Evolutionary conservation across 2,329 filamentous ascomycete species (phyloP).

Genomic region (Cytospora piceae): DNA sequence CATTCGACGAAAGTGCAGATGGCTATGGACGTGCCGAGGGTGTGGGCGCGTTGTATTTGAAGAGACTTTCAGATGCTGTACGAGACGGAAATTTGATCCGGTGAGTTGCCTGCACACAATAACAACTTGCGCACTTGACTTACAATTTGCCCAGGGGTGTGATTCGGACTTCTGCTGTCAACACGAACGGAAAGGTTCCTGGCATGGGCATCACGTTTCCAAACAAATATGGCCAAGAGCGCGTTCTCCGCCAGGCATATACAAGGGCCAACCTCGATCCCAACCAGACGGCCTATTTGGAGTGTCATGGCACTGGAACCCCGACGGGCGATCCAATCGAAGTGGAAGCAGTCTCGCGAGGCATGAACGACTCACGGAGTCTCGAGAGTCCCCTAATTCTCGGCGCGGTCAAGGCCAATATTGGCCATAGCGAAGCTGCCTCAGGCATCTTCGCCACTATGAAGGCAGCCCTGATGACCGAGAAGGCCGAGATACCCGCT

Average conservation of each 20-base stretch:
- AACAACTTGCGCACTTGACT: too few species aligned
- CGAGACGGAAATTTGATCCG: constrained; percentile 50
- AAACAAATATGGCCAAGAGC: constrained; percentile 35
- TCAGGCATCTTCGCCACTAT: constrained; percentile 32
- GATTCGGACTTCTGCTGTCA: constrained; percentile 43
- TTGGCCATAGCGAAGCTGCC: constrained; percentile 33
- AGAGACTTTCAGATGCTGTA: constrained; percentile 50
- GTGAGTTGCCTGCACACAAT: too few species aligned
- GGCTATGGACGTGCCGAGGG: constrained; percentile 59
- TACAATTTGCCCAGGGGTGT: constrained; percentile 35
- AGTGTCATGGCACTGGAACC: constrained; percentile 1
- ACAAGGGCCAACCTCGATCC: constrained; percentile 47
- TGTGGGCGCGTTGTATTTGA: constrained; percentile 48
- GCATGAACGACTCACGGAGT: constrained; percentile 39
- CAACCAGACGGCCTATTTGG: constrained; percentile 38
- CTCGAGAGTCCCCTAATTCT: constrained; percentile 44
- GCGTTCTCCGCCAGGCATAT: constrained; percentile 51
- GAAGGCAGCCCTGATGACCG: constrained; percentile 31
- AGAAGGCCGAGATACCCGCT: constrained; percentile 29
- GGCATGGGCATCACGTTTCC: constrained; percentile 38
- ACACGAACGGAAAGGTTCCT: constrained; percentile 45
- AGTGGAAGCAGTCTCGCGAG: neutral
- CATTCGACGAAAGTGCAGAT: constrained; percentile 41
- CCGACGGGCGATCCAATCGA: constrained; percentile 16
- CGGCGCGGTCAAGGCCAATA: constrained; percentile 33